These are phyloP conservation scores for Ceriops zippeliana DNA, from an alignment of 345 rosid genomes.

Conservation along the genomic window DNA sequence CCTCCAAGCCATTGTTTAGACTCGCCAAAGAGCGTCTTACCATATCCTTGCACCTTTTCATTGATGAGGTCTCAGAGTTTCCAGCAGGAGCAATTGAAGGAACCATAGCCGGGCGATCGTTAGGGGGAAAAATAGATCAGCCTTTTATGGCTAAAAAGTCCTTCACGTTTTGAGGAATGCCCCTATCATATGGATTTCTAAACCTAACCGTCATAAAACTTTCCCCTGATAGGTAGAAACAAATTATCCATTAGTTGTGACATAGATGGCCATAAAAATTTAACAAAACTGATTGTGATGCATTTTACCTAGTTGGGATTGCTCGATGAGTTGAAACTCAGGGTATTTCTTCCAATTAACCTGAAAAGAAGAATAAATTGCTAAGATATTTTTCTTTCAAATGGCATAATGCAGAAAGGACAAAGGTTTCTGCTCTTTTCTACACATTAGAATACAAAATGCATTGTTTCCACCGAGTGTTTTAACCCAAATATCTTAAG, in stretches of 20 bases:
- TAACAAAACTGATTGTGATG: background rate
- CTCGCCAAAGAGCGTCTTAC: no score
- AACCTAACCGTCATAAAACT: conserved; percentile 21
- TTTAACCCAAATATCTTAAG: no score
- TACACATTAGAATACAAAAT: no score
- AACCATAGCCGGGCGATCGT: background rate
- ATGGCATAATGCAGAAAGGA: background rate
- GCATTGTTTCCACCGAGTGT: background rate
- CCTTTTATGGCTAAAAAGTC: conserved; percentile 25
- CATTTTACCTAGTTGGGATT: conserved; percentile 39
- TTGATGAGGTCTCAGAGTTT: background rate
- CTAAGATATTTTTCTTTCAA: background rate
- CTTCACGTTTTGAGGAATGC: conserved; percentile 42
- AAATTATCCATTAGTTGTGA: background rate
- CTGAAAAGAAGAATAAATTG: conserved; percentile 21
- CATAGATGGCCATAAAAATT: background rate
- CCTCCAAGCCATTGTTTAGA: no score
- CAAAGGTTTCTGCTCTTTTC: background rate
- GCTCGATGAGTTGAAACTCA: conserved; percentile 40
- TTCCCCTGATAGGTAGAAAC: conserved; percentile 31
- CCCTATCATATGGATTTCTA: conserved; percentile 50
- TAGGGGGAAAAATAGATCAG: background rate
- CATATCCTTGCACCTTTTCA: no score
- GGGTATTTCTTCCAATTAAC: conserved; percentile 64
- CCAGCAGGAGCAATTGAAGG: background rate